These are phyloP conservation scores for Lactarius tabidus DNA, from an alignment of 768 basidiomycete genomes.

Conservation along the genomic window DNA sequence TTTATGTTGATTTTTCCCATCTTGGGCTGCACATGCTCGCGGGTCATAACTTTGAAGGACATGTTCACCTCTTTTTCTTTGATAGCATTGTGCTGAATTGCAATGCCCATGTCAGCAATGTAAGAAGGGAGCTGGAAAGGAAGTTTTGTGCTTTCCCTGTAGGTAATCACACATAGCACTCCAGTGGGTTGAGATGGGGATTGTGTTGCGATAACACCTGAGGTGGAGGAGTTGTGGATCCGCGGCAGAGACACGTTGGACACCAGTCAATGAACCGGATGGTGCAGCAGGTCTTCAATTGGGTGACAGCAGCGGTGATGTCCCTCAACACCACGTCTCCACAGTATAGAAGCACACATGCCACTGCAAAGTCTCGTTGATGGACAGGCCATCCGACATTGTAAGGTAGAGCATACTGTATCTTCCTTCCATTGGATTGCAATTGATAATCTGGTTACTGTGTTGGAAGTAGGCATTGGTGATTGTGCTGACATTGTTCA, in stretches of 20 bases:
- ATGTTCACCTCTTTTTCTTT: constrained; percentile 99
- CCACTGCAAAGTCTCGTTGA: constrained; percentile 38
- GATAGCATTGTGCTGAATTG: constrained; percentile 96
- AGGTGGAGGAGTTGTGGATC: constrained; percentile 92
- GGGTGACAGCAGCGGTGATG: constrained; percentile 66
- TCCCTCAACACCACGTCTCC: constrained; percentile 78
- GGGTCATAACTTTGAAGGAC: constrained; percentile 92
- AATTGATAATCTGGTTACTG: constrained; percentile 77
- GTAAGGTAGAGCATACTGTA: constrained; percentile 46
- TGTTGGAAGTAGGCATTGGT: constrained; percentile 71
- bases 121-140: constrained; percentile 94
- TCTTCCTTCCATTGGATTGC: constrained; percentile 75
- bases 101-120: constrained; percentile 98
- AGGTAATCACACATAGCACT: constrained; percentile 96
- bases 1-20: constrained; percentile 99
- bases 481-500: constrained; percentile 65
- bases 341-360: constrained; percentile 66
- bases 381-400: neutral
- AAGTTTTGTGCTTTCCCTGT: constrained; percentile 94
- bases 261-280: constrained; percentile 80
- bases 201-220: constrained; percentile 91
- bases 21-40: constrained; percentile 97
- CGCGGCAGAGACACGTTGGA: constrained; percentile 79
- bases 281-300: constrained; percentile 77
- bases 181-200: constrained; percentile 96